A percentile compares a stretch with the other conserved stretches of the same genome.
phyloP scores from a whole-genome alignment of 495 filamentous ascomycete species.

The Talaromyces thailandensis region DNA sequence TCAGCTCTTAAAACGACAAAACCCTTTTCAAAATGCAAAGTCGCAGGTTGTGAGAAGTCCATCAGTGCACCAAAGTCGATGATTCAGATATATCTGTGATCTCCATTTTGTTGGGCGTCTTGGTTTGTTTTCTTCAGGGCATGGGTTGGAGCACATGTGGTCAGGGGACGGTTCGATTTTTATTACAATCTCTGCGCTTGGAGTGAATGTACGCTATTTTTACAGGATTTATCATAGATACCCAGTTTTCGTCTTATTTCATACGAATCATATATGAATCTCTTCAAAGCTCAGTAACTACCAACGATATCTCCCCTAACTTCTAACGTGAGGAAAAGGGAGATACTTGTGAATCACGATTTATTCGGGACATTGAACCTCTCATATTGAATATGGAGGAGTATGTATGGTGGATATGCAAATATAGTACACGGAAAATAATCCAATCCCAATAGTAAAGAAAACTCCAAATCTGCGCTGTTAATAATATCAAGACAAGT shows the following conservation, averaged over 20 bases:
- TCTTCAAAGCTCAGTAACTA: background rate
- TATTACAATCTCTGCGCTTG: background rate
- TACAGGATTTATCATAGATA: conserved; percentile 2
- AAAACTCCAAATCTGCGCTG: conserved; percentile 10
- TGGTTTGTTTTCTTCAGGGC: background rate
- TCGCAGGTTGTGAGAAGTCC: conserved; percentile 35
- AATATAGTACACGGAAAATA: conserved; percentile 1
- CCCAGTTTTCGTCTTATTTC: background rate
- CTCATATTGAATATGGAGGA: background rate
- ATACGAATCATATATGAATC: background rate
- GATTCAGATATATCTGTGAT: conserved; percentile 42
- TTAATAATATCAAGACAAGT: background rate
- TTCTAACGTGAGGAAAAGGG: too few relatives aligned
- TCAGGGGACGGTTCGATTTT: background rate
- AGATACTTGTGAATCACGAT: background rate
- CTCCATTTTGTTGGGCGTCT: background rate
- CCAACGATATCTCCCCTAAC: background rate
- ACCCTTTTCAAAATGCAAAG: conserved; percentile 42
- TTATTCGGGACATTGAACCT: background rate
- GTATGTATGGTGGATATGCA: background rate
- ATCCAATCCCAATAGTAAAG: background rate
- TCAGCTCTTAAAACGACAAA: conserved; percentile 15
- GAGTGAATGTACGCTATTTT: background rate
- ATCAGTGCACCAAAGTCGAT: conserved; percentile 29
- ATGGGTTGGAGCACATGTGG: background rate